phyloP scores from a whole-genome alignment of 164 flowering plant species.

The Magnolia kwangsiensis region DNA sequence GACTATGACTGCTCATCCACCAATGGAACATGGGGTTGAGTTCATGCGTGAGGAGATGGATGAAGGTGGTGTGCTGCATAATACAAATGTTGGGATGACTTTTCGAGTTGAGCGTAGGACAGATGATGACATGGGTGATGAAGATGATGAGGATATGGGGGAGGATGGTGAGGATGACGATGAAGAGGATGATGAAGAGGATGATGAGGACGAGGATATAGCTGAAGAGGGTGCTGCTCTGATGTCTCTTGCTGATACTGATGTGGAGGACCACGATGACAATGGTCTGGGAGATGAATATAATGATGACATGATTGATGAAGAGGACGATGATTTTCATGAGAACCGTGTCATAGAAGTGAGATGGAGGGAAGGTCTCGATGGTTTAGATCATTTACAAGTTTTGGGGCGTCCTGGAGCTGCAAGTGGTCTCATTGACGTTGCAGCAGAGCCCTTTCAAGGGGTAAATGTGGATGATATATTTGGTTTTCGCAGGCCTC shows the following conservation, averaged over 20 bases:
- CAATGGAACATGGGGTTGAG: constrained; percentile 52
- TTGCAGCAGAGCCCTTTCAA: constrained; percentile 81
- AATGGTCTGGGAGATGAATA: constrained; percentile 82
- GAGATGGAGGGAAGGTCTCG: constrained; percentile 89
- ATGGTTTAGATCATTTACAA: constrained; percentile 83
- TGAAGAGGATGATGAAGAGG: constrained; percentile 53
- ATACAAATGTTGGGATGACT: constrained; percentile 55
- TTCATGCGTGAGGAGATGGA: constrained; percentile 74
- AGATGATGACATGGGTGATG: constrained; percentile 81
- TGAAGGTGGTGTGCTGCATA: constrained; percentile 45
- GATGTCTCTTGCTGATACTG: constrained; percentile 92
- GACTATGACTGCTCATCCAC: constrained; percentile 30
- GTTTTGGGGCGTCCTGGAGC: constrained; percentile 82
- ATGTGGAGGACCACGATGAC: constrained; percentile 92
- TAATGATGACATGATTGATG: constrained; percentile 85
- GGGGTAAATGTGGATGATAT: constrained; percentile 90
- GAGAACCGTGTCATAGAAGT: constrained; percentile 86
- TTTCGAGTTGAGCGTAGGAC: constrained; percentile 67
- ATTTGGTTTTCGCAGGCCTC: constrained; percentile 70
- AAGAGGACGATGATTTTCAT: constrained; percentile 89
- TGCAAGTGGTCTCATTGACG: constrained; percentile 67
- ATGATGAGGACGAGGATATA: constrained; percentile 71
- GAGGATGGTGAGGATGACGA: constrained; percentile 78
- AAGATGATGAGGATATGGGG: constrained; percentile 78
- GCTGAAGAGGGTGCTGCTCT: constrained; percentile 82